Percentiles rank a stretch among this genome's conserved stretches.
Conservation (phyloP, 257 asterid species). For the Nicotiana otophora region DNA sequence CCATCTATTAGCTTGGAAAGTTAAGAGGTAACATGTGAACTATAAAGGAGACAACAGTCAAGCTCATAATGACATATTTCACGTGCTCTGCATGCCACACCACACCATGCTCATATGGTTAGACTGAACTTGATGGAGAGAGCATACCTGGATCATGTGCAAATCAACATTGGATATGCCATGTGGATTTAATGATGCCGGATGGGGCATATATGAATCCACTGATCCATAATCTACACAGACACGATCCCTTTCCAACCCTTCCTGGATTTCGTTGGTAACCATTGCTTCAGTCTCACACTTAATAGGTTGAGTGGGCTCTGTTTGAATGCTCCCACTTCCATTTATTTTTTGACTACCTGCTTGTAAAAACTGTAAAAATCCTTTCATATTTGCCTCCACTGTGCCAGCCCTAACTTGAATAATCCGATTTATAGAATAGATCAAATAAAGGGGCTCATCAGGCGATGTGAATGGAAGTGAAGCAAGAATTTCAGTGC, state of each 20-base stretch:
- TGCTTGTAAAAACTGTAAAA: conserved; percentile 56
- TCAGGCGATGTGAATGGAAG: conserved; percentile 84
- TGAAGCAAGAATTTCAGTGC: conserved; percentile 87
- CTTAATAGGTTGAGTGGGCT: conserved; percentile 23
- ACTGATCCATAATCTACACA: conserved; percentile 27
- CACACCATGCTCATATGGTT: not conserved
- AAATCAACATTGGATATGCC: conserved; percentile 38
- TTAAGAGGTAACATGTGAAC: not conserved
- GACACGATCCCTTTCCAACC: conserved; percentile 30
- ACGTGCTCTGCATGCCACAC: conserved; percentile 4
- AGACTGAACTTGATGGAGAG: not conserved
- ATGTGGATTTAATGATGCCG: conserved; percentile 32
- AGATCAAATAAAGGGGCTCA: conserved; percentile 93
- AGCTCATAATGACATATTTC: not conserved
- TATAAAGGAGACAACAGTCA: not conserved
- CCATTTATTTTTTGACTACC: conserved; percentile 30
- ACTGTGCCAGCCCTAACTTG: conserved; percentile 90
- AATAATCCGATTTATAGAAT: conserved; percentile 75
- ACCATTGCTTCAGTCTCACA: conserved; percentile 24
- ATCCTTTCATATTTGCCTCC: conserved; percentile 84
- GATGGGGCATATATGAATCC: conserved; percentile 30
- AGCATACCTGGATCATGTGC: conserved; percentile 70
- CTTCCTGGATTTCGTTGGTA: conserved; percentile 36
- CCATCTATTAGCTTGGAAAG: not conserved
- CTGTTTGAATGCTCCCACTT: conserved; percentile 38